A percentile compares a stretch with the other conserved stretches of the same genome.
These are phyloP conservation scores for Nigrospora sphaerica DNA, from an alignment of 2,329 filamentous ascomycete species.

Conservation along the genomic window DNA sequence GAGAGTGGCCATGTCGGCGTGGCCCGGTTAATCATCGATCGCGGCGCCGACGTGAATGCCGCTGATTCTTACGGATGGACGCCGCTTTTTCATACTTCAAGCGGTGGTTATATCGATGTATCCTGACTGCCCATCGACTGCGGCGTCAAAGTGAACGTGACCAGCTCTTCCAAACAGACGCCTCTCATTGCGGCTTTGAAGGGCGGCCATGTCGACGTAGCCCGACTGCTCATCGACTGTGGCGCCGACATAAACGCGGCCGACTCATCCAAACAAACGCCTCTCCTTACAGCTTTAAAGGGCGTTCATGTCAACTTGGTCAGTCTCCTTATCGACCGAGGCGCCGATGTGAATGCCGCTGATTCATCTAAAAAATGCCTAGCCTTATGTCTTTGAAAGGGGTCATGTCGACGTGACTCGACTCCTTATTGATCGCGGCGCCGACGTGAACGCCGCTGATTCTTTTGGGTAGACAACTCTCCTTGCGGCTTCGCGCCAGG, in stretches of 20 bases:
- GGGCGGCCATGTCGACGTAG: not conserved
- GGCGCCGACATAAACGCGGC: not conserved
- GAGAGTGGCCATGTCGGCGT: not conserved
- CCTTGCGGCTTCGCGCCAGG: not conserved
- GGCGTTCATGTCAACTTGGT: not conserved
- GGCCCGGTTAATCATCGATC: not conserved
- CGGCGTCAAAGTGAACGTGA: not conserved
- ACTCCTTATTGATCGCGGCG: not conserved
- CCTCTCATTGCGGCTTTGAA: not conserved
- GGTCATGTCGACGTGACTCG: not conserved
- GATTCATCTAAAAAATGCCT: no score
- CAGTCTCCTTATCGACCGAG: not conserved
- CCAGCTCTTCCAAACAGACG: not conserved
- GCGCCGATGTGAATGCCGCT: conserved; percentile 1
- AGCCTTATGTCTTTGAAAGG: not conserved
- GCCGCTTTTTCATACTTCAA: not conserved
- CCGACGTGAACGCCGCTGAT: not conserved
- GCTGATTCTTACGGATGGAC: no score
- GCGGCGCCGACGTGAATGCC: not conserved
- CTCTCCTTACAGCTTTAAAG: not conserved
- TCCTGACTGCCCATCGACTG: not conserved
- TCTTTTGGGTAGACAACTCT: not conserved
- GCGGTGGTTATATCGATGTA: not conserved
- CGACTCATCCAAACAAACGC: not conserved
- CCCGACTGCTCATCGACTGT: not conserved